Conservation (phyloP, 192 early-diverging fungal genomes). For the Backusella mclennaniae region DNA sequence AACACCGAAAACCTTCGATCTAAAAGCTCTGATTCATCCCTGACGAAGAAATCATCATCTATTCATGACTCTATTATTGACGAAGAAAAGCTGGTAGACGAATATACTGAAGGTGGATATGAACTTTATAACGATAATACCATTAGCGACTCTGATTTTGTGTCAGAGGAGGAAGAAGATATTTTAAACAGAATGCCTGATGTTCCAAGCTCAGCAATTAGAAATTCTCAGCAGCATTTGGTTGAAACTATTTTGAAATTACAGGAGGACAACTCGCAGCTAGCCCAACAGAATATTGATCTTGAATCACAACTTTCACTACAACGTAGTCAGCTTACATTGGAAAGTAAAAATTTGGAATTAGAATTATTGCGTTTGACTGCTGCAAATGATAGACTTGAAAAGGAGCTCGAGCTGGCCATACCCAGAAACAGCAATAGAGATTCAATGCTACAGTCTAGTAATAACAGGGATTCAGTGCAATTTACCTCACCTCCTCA, state of each 20-base stretch:
- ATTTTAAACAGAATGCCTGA: constrained; percentile 2
- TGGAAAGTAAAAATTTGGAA: constrained; percentile 30
- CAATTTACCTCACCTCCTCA: constrained; percentile 19
- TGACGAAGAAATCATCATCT: background rate
- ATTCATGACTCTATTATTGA: background rate
- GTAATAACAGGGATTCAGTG: background rate
- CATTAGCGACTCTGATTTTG: background rate
- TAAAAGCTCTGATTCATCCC: background rate
- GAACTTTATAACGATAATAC: background rate
- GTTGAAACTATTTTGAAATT: constrained; percentile 10
- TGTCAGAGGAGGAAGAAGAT: background rate
- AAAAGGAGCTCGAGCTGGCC: constrained; percentile 34
- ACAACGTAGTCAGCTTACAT: constrained; percentile 15
- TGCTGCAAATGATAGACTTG: constrained; percentile 33
- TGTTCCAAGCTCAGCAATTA: background rate
- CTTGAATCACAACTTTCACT: constrained; percentile 25
- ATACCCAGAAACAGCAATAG: constrained; percentile 15
- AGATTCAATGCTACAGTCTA: background rate
- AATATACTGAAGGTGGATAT: background rate
- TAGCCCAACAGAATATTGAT: constrained; percentile 21
- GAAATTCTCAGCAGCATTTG: background rate
- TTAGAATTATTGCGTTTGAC: constrained; percentile 19
- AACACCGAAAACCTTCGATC: background rate
- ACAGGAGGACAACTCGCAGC: constrained; percentile 23
- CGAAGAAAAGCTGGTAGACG: background rate